Evolutionary conservation across 2,329 filamentous ascomycete species (phyloP), one percentile per base, ranked within the genome.

Genomic region (Capronia coronata): DNA sequence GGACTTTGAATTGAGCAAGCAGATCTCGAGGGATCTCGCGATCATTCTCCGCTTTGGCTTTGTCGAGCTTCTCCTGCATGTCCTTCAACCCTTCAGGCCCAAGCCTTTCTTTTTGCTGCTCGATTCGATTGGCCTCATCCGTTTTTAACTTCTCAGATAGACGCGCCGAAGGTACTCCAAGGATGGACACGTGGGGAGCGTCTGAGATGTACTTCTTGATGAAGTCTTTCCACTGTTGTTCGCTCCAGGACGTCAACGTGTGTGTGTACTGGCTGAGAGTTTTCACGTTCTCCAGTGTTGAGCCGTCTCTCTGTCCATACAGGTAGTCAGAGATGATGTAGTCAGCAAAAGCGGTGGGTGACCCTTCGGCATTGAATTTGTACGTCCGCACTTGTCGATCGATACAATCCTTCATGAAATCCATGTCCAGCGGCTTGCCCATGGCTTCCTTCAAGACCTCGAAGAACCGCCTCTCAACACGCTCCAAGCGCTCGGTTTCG

Each of bases 251-350:
- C 59, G 86, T 83, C 19, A 98, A 68, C 3, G 42, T 54, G 1
- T 72, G 71, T 54, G 93, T 86, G 49, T 81, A 78, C 35, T 78
- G 76, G 47, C 68, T 64, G 48, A 77, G 54, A 40, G 66, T 68
- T 34, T 65, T 71, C 29, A 90, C 67, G 19, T 83, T 75, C 40
- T 71, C 75, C 49, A 91, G 71, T 0, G 82, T 87, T 2, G 85
- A 86, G 1, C 93, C 94, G 65, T 95, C 84, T 25, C 88, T 79
- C 43, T 82, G 81, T 22, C 91, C 93, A 63, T 93, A 98, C 8
- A 97, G 77, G 64, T 94, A 95, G 64, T 97, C 90, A 11, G 84
- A 85, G 61, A 97, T 95, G 53, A 97, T 84, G 52, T 86, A 86
- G 56, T 82, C 84, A 0, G 87, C 83, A 67, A 91, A 95, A 56